Evolutionary conservation across 495 filamentous ascomycete genomes (phyloP), one percentile per base, ranked within the genome.

Genomic region (Daldinia bambusicola): DNA sequence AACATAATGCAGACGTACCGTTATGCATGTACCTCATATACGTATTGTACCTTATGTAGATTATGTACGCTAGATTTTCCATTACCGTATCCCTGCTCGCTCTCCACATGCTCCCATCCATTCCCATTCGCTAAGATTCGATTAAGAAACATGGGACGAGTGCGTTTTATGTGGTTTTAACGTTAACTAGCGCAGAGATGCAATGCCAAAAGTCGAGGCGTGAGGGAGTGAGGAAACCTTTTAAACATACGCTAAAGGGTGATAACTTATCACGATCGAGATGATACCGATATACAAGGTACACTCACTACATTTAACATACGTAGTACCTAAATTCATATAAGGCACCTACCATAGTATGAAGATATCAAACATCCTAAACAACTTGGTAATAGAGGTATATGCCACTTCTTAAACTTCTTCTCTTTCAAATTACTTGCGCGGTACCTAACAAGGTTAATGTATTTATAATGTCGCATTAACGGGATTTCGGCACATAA

Each of bases 51-150:
- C 52, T 67, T 58, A 53, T 30, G 34, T 36, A 36, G 1, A 1
- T 26, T 1, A 26, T 26, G 26, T 26, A 26, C 26, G 26, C 26
- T 26, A n/a, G 32, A 34, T 30, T 60, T 62, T 71, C 41, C 52
- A 62, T 36, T 32, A 26, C 20, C 34, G 4, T 22, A 48, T 32
- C 66, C 62, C 62, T 69, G 66, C 45, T 14, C 31, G 41, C 40
- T 73, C 70, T 45, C 70, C 70, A 73, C 70, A 73, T 48, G 34
- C 66, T 69, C 70, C 70, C 70, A 73, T 73, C 45, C 62, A 36
- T 73, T 73, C 70, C 70, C 66, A 73, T 73, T 73, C 61, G 70
- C 62, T 63, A n/a, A 48, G 61, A n/a, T 58, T 43, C n/a, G 60
- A 69, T 51, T 53, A 63, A 58, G 70, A 73, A 73, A 73, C 58